Percentiles rank a stretch among this genome's conserved stretches.
phyloP scores from a whole-genome alignment of 257 asterid species.

The Fraxinus cuspidata region DNA sequence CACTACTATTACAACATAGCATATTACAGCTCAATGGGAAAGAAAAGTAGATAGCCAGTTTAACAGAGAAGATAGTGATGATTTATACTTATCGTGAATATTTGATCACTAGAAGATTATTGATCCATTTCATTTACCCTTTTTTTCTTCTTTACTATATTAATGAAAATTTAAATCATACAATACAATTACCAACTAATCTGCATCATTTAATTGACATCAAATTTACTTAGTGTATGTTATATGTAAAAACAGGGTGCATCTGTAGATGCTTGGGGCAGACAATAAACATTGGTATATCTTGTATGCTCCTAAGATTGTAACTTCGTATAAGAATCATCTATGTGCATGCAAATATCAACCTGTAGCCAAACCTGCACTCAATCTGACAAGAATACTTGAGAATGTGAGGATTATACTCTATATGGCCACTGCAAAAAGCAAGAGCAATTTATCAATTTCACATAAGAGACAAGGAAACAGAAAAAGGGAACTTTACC shows the following conservation, averaged over 20 bases:
- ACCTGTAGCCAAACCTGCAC: constrained; percentile 63
- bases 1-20: not conserved
- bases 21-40: not conserved
- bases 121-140: not conserved
- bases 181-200: not conserved
- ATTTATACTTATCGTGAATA: not conserved
- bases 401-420: constrained; percentile 73
- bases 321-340: not conserved
- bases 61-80: not conserved
- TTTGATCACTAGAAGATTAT: not conserved
- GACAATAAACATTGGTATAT: not conserved
- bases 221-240: not conserved
- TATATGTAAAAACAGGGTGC: not conserved
- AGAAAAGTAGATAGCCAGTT: not conserved
- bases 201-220: not conserved
- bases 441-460: not conserved
- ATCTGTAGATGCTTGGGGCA: not conserved
- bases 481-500: constrained; percentile 42
- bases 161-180: not conserved
- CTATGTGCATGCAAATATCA: not conserved
- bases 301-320: not conserved
- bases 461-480: not conserved
- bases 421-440: constrained; percentile 77
- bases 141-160: not conserved
- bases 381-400: constrained; percentile 91